phyloP scores from a whole-genome alignment of 352 stramenopile genomes.

The Plasmopara halstedii region DNA sequence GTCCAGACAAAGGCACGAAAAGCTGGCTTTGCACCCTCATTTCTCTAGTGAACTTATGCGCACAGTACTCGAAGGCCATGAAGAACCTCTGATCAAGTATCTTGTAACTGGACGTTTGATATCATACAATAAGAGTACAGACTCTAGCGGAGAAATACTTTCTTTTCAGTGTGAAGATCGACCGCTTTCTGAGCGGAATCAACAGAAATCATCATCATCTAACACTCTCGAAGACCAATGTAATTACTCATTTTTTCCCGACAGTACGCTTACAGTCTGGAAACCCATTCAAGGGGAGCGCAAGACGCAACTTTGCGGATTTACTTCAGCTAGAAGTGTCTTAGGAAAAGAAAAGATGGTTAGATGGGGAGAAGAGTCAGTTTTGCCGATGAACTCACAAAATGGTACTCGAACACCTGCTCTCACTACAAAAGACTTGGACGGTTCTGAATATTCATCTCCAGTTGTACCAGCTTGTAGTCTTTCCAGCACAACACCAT shows the following conservation, averaged over 20 bases:
- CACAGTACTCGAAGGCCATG: slow-evolving; percentile 13
- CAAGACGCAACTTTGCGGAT: slow-evolving; percentile 12
- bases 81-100: slow-evolving; percentile 13
- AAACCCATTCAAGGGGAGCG: slow-evolving; percentile 51
- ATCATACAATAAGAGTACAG: neutral
- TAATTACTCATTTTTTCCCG: slow-evolving; percentile 34
- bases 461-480: slow-evolving; percentile 5
- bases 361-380: slow-evolving; percentile 7
- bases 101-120: slow-evolving; percentile 4
- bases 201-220: neutral
- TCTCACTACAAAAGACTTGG: slow-evolving; percentile 12
- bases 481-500: slow-evolving; percentile 4
- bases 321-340: neutral
- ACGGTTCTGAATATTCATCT: neutral
- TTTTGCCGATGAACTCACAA: neutral
- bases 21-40: slow-evolving; percentile 1
- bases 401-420: slow-evolving; percentile 5
- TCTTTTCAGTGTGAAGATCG: neutral
- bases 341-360: slow-evolving; percentile 5
- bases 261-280: slow-evolving; percentile 58
- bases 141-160: neutral
- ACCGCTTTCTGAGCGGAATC: neutral
- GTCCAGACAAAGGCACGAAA: slow-evolving; percentile 8
- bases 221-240: no score
- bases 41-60: slow-evolving; percentile 7